phyloP scores from a whole-genome alignment of 768 basidiomycete species.

The Amylocystis lapponica region DNA sequence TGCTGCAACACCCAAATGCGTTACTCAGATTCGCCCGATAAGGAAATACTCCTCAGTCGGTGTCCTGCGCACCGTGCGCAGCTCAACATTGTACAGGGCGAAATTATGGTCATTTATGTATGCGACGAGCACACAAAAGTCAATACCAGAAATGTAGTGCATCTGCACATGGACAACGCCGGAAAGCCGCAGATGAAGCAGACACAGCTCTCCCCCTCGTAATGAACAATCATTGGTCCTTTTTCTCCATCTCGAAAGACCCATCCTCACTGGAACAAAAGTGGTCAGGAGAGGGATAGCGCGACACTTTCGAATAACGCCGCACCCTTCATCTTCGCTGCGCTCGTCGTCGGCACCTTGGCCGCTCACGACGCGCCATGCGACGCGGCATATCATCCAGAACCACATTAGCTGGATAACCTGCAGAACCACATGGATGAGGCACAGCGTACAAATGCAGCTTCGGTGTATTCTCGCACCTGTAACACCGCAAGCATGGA shows the following conservation, averaged over 20 bases:
- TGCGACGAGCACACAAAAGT: too few species aligned
- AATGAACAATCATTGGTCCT: constrained; percentile 17
- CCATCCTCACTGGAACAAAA: constrained; percentile 16
- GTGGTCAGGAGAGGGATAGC: constrained; percentile 2
- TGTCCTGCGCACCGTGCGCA: background rate
- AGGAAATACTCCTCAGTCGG: constrained; percentile 11
- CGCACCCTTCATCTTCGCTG: constrained; percentile 78
- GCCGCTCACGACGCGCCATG: constrained; percentile 73
- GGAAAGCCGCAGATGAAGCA: too few species aligned
- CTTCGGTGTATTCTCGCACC: constrained; percentile 33
- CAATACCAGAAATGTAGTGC: too few species aligned
- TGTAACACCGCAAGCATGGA: constrained; percentile 54
- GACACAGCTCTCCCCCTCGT: too few species aligned
- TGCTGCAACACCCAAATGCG: constrained; percentile 2
- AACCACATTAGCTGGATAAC: constrained; percentile 82
- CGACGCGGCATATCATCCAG: constrained; percentile 75
- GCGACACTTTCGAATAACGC: constrained; percentile 4
- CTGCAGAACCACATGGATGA: constrained; percentile 28
- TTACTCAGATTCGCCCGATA: constrained; percentile 26
- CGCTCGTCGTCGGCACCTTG: constrained; percentile 76
- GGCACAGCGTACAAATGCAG: background rate
- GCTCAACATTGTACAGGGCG: too few species aligned
- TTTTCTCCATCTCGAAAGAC: constrained; percentile 29
- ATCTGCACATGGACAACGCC: too few species aligned
- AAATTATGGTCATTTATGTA: too few species aligned